Percentiles rank a stretch among this genome's conserved stretches.
These are phyloP conservation scores for Citrus reticulata DNA, from an alignment of 345 rosid species.

Conservation along the genomic window DNA sequence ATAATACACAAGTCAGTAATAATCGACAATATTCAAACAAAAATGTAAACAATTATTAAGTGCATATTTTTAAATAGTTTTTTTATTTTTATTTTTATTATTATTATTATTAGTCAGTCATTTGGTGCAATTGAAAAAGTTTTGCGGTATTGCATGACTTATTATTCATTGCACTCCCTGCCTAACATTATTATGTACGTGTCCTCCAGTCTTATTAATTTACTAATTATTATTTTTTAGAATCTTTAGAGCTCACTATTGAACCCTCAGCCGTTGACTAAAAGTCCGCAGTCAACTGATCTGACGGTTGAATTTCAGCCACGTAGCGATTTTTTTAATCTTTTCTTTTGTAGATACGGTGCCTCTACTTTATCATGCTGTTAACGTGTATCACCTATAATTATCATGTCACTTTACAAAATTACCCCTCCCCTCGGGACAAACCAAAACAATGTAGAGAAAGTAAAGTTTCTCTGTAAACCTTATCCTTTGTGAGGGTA, in stretches of 20 bases:
- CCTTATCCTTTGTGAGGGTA: not conserved
- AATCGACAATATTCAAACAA: too few species aligned
- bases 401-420: not conserved
- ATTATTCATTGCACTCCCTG: too few species aligned
- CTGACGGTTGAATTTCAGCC: not conserved
- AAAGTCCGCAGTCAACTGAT: not conserved
- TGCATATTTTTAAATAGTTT: too few species aligned
- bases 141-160: too few species aligned
- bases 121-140: too few species aligned
- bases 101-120: too few species aligned
- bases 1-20: too few species aligned
- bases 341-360: not conserved
- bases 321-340: too few species aligned
- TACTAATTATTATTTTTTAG: not conserved
- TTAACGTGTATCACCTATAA: not conserved
- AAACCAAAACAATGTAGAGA: too few species aligned
- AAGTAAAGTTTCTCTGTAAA: not conserved
- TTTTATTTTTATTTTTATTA: too few species aligned
- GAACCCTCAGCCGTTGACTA: not conserved
- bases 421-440: not conserved
- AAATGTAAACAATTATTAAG: too few species aligned
- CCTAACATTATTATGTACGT: not conserved
- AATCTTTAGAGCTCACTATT: not conserved
- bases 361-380: not conserved
- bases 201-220: not conserved